A percentile compares a stretch with the other conserved stretches of the same genome.
Evolutionary conservation across 2,329 filamentous ascomycete genomes (phyloP).

Genomic region (Fusarium sp.): DNA sequence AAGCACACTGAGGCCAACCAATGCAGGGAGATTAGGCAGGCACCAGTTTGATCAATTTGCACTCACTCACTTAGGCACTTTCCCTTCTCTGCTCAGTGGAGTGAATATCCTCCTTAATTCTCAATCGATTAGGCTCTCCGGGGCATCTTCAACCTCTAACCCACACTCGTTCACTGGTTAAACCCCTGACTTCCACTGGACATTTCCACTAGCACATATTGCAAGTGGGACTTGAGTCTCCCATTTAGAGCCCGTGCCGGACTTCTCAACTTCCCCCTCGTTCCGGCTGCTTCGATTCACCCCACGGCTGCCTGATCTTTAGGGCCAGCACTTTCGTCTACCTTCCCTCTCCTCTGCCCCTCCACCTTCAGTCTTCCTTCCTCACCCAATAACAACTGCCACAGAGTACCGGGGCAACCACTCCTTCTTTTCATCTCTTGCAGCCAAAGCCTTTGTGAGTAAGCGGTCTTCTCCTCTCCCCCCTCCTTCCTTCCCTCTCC

Average conservation of each 20-base stretch:
- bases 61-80: not conserved
- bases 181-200: not conserved
- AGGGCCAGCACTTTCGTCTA: not conserved
- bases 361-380: not conserved
- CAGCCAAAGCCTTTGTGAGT: not conserved
- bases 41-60: not conserved
- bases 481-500: not conserved
- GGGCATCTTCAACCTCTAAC: not conserved
- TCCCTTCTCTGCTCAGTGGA: not conserved
- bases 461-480: not conserved
- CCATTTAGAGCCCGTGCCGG: not conserved
- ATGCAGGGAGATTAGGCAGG: not conserved
- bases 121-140: not conserved
- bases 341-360: not conserved
- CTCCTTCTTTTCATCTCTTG: not conserved
- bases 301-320: not conserved
- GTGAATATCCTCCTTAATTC: not conserved
- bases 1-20: not conserved
- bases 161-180: not conserved
- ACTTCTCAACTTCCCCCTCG: not conserved
- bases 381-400: not conserved
- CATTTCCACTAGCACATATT: not conserved
- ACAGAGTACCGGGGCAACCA: not conserved
- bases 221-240: fast-evolving
- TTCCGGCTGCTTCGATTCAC: not conserved